Evolutionary conservation across 2,329 filamentous ascomycete genomes (phyloP), one percentile per base, ranked within the genome.

Genomic region (Dactylellina leptospora): DNA sequence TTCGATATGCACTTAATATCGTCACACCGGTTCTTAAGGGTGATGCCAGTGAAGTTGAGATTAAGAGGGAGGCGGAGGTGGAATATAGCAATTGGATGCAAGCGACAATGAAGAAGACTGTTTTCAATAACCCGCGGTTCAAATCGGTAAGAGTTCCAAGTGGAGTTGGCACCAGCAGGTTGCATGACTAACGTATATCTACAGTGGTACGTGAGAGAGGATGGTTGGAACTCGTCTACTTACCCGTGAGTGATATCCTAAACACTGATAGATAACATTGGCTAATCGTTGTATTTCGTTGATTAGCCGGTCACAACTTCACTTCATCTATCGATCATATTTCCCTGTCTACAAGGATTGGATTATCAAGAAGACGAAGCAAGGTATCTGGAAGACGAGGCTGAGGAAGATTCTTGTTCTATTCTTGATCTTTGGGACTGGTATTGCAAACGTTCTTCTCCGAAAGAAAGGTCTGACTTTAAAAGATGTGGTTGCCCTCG

Each of bases 1-100:
- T 88, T 74, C 85, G 87, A 70, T 87, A 85, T 76, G 82, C 84
- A 0, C 76, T 89, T 8, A 85, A 85, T 0, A 82, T 89, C 74
- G 83, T 89, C 74, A 82, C 82, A 75, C 83, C 84, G 1, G 80
- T 87, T 16, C 70, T 85, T 10, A 77, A 79, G 2, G 83, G 83
- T 0, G 80, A 83, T 18, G 80, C 81, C 13, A 78, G 76, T 13
- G 79, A 79, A 0, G 81, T 81, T 40, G 84, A 85, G 63, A 78
- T 86, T 28, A 85, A 81, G 74, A 80, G 81, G 73, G 78, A 81
- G 30, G 82, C 82, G 1, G 83, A 85, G 75, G 76, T 79, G 13
- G 77, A 78, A 42, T 85, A 82, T 79, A 81, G 83, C 4, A 74
- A 75, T 2, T 81, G 83, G 53, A 78, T 86, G 3, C 84, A 85